Percentiles rank a stretch among this genome's conserved stretches.
Evolutionary conservation across 306 rosid species (phyloP).

Genomic region (Canavalia gladiata): DNA sequence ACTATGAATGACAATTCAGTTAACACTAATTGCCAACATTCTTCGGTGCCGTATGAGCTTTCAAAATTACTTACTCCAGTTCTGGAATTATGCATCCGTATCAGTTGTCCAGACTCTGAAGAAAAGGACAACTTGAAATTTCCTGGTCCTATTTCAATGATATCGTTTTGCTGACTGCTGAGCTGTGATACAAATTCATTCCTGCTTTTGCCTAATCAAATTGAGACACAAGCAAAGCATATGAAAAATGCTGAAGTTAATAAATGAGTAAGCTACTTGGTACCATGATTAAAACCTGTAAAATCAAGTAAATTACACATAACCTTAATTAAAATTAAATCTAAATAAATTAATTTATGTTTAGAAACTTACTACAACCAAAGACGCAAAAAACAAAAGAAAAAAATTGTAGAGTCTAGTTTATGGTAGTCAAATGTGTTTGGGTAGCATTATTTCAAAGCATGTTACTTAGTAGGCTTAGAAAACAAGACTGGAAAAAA

Average conservation of each 20-base stretch:
- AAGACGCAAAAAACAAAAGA: too few species aligned
- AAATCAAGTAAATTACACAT: neutral
- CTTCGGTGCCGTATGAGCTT: neutral
- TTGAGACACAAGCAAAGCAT: neutral
- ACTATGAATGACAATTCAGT: neutral
- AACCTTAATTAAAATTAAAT: neutral
- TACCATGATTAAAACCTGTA: neutral
- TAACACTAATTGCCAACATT: neutral
- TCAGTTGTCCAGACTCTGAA: neutral
- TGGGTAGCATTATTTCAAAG: too few species aligned
- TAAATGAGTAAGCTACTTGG: neutral
- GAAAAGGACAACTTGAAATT: conserved; percentile 15
- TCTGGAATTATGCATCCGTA: conserved; percentile 21
- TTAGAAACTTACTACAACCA: too few species aligned
- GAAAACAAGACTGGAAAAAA: neutral
- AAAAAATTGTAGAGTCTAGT: too few species aligned
- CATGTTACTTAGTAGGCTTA: neutral
- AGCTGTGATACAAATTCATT: neutral
- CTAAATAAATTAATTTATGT: neutral
- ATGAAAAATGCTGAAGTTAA: neutral
- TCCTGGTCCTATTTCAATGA: neutral
- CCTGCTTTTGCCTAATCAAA: neutral
- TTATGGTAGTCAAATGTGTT: too few species aligned
- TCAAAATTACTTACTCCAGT: conserved; percentile 1
- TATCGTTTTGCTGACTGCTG: neutral